Base-by-base conservation (phyloP, 805 yeast genomes). In the Wickerhamomyces bisporus region DNA sequence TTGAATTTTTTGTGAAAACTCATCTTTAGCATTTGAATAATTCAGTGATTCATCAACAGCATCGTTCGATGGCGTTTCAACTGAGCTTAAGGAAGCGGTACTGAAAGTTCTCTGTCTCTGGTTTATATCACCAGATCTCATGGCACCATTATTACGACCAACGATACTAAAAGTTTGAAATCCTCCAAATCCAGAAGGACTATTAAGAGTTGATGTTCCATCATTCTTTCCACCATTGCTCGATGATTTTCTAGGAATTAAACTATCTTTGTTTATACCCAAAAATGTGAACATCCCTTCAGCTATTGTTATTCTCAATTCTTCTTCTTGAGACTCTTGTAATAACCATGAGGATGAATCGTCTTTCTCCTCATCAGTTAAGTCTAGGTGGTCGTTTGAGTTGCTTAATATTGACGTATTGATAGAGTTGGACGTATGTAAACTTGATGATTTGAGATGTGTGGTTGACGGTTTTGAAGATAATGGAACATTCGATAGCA, bases 401-500 rank as follows among this genome's bases (percentile, higher is more conserved):
- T 7, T 11, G 13, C 13, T 9, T 6, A n/a, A n/a, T n/a, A n/a
- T n/a, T n/a, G n/a, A n/a, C n/a, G n/a, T n/a, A n/a, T n/a, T n/a
- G n/a, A 16, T 8, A 9, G 25, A n/a, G 18, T 12, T 19, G 16
- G 16, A 7, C 3, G 7, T 19, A 9, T 16, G 16, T 9, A 19
- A 5, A 7, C 23, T 17, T n/a, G 32, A 9, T 5, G 25, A 8
- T 19, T 10, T 16, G 9, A 18, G 12, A 15, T 11, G 20, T 8
- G 12, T 13, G 11, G 12, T 19, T 4, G 25, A 7, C 5, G 32
- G n/a, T 20, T 18, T 18, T 38, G 81, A 63, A 2, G 81, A 70
- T 7, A 84, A 57, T 1, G 95, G 93, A 1, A 81, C 95, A 38
- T 82, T 84, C 0, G 95, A 83, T 10, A 88, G 61, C 36, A 88